Conservation (phyloP, 192 early-diverging fungal genomes). For the Coemansia sp. region DNA sequence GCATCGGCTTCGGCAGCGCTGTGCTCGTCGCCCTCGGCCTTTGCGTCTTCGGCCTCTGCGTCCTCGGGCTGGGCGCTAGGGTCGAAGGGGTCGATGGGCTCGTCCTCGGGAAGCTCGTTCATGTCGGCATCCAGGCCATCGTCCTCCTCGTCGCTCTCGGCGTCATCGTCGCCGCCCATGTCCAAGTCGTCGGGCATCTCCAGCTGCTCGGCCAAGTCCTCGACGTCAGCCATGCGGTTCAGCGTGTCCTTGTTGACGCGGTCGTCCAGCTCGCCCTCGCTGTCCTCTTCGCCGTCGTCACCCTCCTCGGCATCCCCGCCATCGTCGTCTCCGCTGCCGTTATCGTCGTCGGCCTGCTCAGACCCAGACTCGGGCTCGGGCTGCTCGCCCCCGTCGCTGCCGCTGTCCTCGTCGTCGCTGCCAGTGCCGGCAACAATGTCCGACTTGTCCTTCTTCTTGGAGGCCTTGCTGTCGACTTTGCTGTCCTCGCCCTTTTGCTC, state of each 20-base stretch:
- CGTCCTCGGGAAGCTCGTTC: conserved; percentile 52
- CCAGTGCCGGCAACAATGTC: conserved; percentile 52
- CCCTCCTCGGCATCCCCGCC: conserved; percentile 44
- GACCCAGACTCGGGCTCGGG: conserved; percentile 6
- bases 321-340: conserved; percentile 13
- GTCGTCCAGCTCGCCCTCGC: conserved; percentile 53
- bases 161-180: conserved; percentile 52
- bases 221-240: conserved; percentile 51
- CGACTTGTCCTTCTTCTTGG: conserved; percentile 32
- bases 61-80: conserved; percentile 40
- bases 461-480: conserved; percentile 50
- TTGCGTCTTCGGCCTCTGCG: conserved; percentile 39
- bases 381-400: conserved; percentile 26
- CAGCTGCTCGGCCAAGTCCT: conserved; percentile 54
- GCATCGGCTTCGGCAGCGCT: conserved; percentile 19
- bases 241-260: conserved; percentile 49
- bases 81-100: conserved; percentile 49
- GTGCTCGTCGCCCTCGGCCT: conserved; percentile 19
- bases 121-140: conserved; percentile 52
- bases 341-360: conserved; percentile 5
- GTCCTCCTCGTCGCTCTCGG: conserved; percentile 24
- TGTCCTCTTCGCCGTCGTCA: conserved; percentile 51
- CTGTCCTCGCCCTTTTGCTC: conserved; percentile 48
- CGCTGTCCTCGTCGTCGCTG: conserved; percentile 38
- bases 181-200: conserved; percentile 57